These are phyloP conservation scores for Trichoderma lentiforme DNA, from an alignment of 2,329 filamentous ascomycete genomes.

Conservation along the genomic window DNA sequence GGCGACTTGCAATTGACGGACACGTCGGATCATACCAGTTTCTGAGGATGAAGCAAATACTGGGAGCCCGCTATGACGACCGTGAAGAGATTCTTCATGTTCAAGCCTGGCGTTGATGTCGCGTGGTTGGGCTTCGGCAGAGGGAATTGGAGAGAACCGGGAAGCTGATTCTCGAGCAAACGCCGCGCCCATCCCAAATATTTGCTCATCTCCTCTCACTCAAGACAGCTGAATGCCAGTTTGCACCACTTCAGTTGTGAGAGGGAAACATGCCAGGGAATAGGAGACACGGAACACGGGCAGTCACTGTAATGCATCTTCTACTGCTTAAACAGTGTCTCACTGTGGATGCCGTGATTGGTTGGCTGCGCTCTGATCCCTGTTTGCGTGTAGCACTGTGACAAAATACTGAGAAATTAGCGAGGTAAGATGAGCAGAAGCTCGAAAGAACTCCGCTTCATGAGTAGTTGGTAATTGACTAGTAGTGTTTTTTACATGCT, in stretches of 20 bases:
- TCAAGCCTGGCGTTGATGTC: neutral
- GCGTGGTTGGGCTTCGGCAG: neutral
- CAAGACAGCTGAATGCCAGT: neutral
- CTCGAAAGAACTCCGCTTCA: neutral
- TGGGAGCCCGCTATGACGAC: constrained; percentile 37
- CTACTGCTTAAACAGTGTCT: neutral
- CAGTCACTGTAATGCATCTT: neutral
- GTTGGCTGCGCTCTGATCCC: neutral
- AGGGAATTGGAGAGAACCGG: neutral
- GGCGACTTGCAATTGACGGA: neutral
- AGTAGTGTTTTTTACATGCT: neutral
- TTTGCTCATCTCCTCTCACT: neutral
- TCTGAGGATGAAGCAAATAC: constrained; percentile 40
- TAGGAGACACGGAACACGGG: neutral
- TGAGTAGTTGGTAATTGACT: neutral
- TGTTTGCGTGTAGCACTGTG: neutral
- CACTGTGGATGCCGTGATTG: constrained; percentile 1
- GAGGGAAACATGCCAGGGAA: neutral
- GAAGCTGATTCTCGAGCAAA: neutral
- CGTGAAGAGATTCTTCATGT: constrained; percentile 35
- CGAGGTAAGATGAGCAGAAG: neutral
- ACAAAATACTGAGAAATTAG: neutral
- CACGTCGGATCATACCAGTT: constrained; percentile 29
- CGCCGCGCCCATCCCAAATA: constrained; percentile 7
- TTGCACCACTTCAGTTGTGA: neutral